Evolutionary conservation across 352 stramenopile species (phyloP).

Genomic region (Pythium oligandrum): DNA sequence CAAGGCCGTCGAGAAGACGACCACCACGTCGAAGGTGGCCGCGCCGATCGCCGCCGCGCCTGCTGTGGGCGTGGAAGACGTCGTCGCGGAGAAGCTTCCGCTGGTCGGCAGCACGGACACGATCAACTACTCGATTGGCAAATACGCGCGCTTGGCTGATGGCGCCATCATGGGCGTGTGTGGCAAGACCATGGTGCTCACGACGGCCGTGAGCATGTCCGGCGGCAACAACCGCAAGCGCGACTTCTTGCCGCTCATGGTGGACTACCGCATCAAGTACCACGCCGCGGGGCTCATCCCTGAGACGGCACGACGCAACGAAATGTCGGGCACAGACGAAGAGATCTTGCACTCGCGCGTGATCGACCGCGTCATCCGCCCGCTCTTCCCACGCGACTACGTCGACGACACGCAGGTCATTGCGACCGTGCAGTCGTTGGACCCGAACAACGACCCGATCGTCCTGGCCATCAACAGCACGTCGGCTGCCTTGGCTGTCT

Average conservation of each 20-base stretch:
- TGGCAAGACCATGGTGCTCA: conserved; percentile 84
- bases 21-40: conserved; percentile 1
- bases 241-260: conserved; percentile 89
- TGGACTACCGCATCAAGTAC: conserved; percentile 93
- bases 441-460: conserved; percentile 80
- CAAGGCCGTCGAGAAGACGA: conserved; percentile 2
- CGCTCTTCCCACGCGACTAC: conserved; percentile 93
- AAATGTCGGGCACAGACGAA: conserved; percentile 90
- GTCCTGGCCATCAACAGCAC: conserved; percentile 88
- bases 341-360: conserved; percentile 96
- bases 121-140: conserved; percentile 61
- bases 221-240: conserved; percentile 20
- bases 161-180: conserved; percentile 79
- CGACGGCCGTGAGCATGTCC: conserved; percentile 67
- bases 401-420: conserved; percentile 95
- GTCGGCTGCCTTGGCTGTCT: conserved; percentile 80
- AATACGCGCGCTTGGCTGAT: conserved; percentile 82
- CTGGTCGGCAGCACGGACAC: conserved; percentile 47
- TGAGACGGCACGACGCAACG: conserved; percentile 76
- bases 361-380: conserved; percentile 94
- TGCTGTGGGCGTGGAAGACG: conserved; percentile 6
- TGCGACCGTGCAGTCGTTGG: conserved; percentile 85
- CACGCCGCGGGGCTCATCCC: conserved; percentile 86
- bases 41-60: conserved; percentile 2
- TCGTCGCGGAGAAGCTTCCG: background rate